Percentiles rank a stretch among this genome's conserved stretches.
Conservation (phyloP, 176 grass and related monocot species). For the Raddia guianensis region DNA sequence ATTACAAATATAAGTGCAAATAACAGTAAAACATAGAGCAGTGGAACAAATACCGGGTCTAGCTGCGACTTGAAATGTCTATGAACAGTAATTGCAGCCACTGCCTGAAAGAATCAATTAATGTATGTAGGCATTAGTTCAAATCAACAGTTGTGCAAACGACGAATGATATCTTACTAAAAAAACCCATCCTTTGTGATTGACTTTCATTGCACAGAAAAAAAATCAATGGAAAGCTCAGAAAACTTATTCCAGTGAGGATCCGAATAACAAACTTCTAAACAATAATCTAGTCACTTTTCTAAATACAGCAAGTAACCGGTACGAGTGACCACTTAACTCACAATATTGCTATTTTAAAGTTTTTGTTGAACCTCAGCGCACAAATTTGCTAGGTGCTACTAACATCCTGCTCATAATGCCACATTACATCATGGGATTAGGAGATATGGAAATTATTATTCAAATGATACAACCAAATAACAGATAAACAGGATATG, state of each 20-base stretch:
- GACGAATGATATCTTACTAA: slow-evolving; percentile 22
- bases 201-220: slow-evolving; percentile 16
- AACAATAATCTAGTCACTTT: slow-evolving; percentile 17
- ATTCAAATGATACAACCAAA: slow-evolving; percentile 19
- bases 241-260: slow-evolving; percentile 29
- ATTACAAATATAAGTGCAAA: neutral
- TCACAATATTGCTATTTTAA: slow-evolving; percentile 4
- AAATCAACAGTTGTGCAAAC: slow-evolving; percentile 29
- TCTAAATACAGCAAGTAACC: slow-evolving; percentile 21
- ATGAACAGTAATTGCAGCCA: slow-evolving; percentile 68
- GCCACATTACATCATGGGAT: slow-evolving; percentile 3
- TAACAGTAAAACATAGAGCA: slow-evolving; percentile 29
- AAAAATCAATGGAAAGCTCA: neutral
- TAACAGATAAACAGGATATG: slow-evolving; percentile 3
- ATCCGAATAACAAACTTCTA: neutral
- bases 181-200: neutral
- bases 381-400: neutral
- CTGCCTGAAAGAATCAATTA: slow-evolving; percentile 56
- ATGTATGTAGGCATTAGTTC: slow-evolving; percentile 26
- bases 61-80: slow-evolving; percentile 91
- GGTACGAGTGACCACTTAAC: neutral
- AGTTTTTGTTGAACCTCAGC: neutral
- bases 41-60: slow-evolving; percentile 64
- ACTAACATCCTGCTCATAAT: slow-evolving; percentile 2
- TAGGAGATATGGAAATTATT: neutral